Evolutionary conservation across 2,329 filamentous ascomycete species (phyloP).

Genomic region (Epichloe uncinata): DNA sequence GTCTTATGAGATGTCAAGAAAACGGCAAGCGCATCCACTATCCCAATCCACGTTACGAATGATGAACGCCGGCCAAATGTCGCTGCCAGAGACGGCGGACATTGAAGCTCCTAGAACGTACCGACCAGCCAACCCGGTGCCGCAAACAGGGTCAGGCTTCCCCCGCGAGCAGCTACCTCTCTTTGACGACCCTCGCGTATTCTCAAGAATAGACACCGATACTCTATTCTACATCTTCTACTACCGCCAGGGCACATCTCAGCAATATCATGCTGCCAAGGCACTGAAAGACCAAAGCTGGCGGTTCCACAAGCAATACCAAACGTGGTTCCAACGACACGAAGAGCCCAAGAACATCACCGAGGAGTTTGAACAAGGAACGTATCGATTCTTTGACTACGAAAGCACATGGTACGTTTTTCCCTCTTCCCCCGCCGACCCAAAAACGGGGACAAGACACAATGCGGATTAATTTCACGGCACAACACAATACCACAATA

Average conservation of each 20-base stretch:
- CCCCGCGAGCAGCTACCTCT: conserved; percentile 85
- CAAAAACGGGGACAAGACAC: background rate
- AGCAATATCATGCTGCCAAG: conserved; percentile 90
- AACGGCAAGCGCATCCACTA: conserved; percentile 45
- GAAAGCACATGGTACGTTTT: conserved; percentile 91
- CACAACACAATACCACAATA: conserved; percentile 6
- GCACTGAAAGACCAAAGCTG: conserved; percentile 97
- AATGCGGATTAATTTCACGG: background rate
- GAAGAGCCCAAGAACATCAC: conserved; percentile 98
- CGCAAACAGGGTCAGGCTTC: conserved; percentile 64
- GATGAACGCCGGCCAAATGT: conserved; percentile 61
- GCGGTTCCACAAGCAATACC: conserved; percentile 99
- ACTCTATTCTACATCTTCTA: conserved; percentile 98
- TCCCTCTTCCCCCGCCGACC: background rate
- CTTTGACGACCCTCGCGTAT: conserved; percentile 82
- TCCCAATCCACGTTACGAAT: conserved; percentile 59
- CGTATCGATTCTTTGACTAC: conserved; percentile 98
- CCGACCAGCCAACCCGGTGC: conserved; percentile 67
- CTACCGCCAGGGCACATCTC: conserved; percentile 91
- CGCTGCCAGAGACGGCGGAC: conserved; percentile 62
- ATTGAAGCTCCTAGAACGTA: conserved; percentile 74
- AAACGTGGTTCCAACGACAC: conserved; percentile 97
- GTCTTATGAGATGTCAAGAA: conserved; percentile 75
- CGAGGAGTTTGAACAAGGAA: conserved; percentile 96
- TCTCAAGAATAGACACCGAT: conserved; percentile 82